phyloP scores from a whole-genome alignment of 2,329 filamentous ascomycete genomes.

The Diaporthe amygdali region DNA sequence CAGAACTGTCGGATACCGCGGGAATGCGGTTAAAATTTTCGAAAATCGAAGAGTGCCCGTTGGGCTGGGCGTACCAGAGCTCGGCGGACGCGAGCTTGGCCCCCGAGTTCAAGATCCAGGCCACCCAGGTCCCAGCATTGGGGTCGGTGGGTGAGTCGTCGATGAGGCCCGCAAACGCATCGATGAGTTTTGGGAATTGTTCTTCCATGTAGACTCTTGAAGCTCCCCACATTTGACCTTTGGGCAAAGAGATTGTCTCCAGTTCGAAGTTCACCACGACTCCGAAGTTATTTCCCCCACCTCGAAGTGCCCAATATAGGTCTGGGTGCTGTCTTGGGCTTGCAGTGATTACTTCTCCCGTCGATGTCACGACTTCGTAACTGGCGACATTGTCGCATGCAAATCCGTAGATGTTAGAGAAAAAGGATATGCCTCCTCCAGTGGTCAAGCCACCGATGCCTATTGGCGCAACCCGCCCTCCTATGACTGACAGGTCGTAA shows the following conservation, averaged over 20 bases:
- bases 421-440: conserved; percentile 15
- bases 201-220: conserved; percentile 36
- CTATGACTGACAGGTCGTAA: conserved; percentile 6
- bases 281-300: conserved; percentile 62
- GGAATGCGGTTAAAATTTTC: conserved; percentile 40
- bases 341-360: conserved; percentile 48
- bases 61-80: conserved; percentile 43
- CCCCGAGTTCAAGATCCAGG: conserved; percentile 28
- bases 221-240: conserved; percentile 45
- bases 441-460: conserved; percentile 10
- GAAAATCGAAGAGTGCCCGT: conserved; percentile 40
- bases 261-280: conserved; percentile 57
- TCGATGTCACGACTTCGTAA: conserved; percentile 45
- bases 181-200: conserved; percentile 34
- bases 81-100: conserved; percentile 35
- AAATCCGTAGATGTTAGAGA: neutral
- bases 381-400: conserved; percentile 16
- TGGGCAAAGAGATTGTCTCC: conserved; percentile 37
- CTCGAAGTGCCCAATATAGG: conserved; percentile 62
- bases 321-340: conserved; percentile 49
- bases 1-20: conserved; percentile 34
- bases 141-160: conserved; percentile 37
- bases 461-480: neutral
- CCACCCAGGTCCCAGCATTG: conserved; percentile 40
- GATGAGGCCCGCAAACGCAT: conserved; percentile 38